phyloP scores from a whole-genome alignment of 2,329 filamentous ascomycete genomes.

The Microcyclospora tardicrescens region DNA sequence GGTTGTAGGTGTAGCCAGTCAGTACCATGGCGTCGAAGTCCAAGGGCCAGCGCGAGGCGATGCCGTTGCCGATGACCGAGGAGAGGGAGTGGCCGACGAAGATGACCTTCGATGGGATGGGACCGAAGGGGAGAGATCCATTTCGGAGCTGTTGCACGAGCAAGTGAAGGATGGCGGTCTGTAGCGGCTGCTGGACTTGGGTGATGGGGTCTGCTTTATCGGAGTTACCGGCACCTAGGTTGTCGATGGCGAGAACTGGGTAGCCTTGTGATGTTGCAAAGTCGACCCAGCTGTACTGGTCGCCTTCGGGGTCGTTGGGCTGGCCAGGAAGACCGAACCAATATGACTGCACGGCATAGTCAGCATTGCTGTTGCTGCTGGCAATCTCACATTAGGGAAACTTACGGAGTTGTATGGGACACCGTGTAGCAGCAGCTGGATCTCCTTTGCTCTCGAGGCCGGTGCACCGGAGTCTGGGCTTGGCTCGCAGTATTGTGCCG shows the following conservation, averaged over 20 bases:
- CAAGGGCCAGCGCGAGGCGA: constrained; percentile 8
- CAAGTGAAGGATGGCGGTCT: constrained; percentile 7
- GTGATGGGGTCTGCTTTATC: constrained; percentile 8
- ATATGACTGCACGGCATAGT: not conserved
- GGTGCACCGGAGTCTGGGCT: constrained; percentile 2
- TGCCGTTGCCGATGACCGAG: constrained; percentile 8
- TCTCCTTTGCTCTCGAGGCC: constrained; percentile 4
- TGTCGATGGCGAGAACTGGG: constrained; percentile 10
- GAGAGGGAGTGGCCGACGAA: constrained; percentile 8
- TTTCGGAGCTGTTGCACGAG: constrained; percentile 6
- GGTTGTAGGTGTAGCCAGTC: constrained; percentile 8
- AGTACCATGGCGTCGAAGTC: constrained; percentile 10
- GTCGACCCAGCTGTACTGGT: constrained; percentile 8
- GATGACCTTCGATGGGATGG: constrained; percentile 6
- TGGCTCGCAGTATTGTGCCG: constrained; percentile 7
- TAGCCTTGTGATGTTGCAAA: constrained; percentile 6
- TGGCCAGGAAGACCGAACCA: constrained; percentile 10
- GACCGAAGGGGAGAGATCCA: constrained; percentile 4
- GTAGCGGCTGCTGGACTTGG: constrained; percentile 8
- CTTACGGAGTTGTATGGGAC: constrained; percentile 8
- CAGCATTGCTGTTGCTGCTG: not conserved
- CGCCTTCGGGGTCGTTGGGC: constrained; percentile 4
- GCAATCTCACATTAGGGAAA: not conserved
- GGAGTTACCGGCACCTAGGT: constrained; percentile 8
- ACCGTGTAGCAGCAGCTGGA: constrained; percentile 8